Evolutionary conservation across 1,284 basidiomycete genomes (phyloP), one percentile per base, ranked within the genome.

Genomic region (Moesziomyces aphidis): DNA sequence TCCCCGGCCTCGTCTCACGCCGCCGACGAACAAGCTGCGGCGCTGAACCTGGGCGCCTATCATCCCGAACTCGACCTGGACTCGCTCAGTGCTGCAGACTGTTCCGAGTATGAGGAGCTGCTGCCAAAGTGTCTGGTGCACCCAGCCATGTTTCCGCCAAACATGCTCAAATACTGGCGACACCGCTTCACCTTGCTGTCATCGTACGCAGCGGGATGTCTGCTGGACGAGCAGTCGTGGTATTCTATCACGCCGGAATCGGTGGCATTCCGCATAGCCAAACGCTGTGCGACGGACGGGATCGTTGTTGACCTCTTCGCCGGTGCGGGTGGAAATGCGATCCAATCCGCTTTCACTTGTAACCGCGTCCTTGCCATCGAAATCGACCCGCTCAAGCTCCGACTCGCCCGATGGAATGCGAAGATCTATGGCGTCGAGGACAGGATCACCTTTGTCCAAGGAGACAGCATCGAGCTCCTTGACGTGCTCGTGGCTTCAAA

Each of bases 241-340:
- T 99, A 92, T 85, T 95, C 93, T 64, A 91, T 99, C 57, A 99
- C 97, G 0, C 96, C 97, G 0, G 95, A 99, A 80, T 88, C 88
- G 39, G 91, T 99, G 19, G 97, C 96, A 4, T 86, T 89, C 66
- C 94, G 95, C 81, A 97, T 97, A 51, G 96, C 97, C 0, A 91
- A 94, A 73, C 87, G 95, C 28, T 97, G 95, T 87, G 68, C 85
- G 0, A 71, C 72, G 42, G 71, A 82, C 8, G 43, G 55, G 0
- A 71, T 76, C 3, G 88, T 95, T 53, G 87, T 96, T 26, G 97
- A 99, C 81, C 94, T 94, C 1, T 99, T 98, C 83, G 97, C 95
- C 81, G 97, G 97, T 0, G 95, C 98, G 0, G 97, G 97, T 10
- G 97, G 97, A 4, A 99, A 99, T 80, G 90, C 95, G 1, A 99